These are phyloP conservation scores for Triticum aestivum DNA, from an alignment of 176 grass and related monocot species.

Conservation along the genomic window IWGSC_CS_RefSeq_v2.1 NC_057799.1:13106204-13106703, in stretches of 20 bases:
- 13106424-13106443: slow-evolving; percentile 43
- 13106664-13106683: slow-evolving; percentile 62
- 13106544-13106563: slow-evolving; percentile 59
- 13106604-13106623: slow-evolving; percentile 65
- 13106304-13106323: slow-evolving; percentile 64
- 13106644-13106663: slow-evolving; percentile 63
- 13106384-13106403: background rate
- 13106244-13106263: slow-evolving; percentile 60
- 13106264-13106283: slow-evolving; percentile 74
- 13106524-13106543: slow-evolving; percentile 74
- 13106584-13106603: slow-evolving; percentile 68
- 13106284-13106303: slow-evolving; percentile 64
- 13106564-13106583: slow-evolving; percentile 63
- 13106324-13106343: slow-evolving; percentile 71
- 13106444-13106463: background rate
- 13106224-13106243: slow-evolving; percentile 68
- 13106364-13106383: slow-evolving; percentile 56
- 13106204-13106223: slow-evolving; percentile 60
- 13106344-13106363: slow-evolving; percentile 54
- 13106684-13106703: slow-evolving; percentile 71
- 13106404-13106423: slow-evolving; percentile 31
- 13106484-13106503: slow-evolving; percentile 65
- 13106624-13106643: slow-evolving; percentile 44
- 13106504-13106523: slow-evolving; percentile 71
- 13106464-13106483: slow-evolving; percentile 69